Conservation (phyloP, 1,139 yeast genomes). For the Candida frijolesensis region DNA sequence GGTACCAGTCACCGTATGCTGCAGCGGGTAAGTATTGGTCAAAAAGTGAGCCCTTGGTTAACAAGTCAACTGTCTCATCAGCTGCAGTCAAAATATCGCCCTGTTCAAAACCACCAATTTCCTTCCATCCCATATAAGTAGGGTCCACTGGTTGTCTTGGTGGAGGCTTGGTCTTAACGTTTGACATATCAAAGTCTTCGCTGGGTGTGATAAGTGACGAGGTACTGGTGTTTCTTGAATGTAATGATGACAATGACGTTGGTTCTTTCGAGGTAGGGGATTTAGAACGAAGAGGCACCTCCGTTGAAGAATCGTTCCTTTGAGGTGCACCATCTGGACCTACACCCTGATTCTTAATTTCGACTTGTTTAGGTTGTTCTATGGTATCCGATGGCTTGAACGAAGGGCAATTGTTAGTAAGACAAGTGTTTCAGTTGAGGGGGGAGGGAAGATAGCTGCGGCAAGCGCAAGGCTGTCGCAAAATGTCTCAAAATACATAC, state of each 20-base stretch:
- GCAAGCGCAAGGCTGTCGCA: not conserved
- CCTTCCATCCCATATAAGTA: conserved; percentile 88
- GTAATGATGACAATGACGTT: conserved; percentile 2
- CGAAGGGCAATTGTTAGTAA: not conserved
- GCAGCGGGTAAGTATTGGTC: conserved; percentile 71
- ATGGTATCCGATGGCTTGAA: conserved; percentile 15
- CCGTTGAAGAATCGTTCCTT: not conserved
- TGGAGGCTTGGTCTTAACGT: conserved; percentile 41
- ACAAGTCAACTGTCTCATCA: conserved; percentile 70
- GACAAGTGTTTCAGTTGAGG: not conserved
- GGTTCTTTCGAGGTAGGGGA: not conserved
- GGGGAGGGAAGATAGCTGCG: not conserved
- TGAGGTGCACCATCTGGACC: conserved; percentile 11
- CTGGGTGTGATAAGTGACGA: conserved; percentile 23
- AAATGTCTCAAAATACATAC: not conserved
- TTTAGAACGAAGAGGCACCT: not conserved
- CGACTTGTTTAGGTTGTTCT: conserved; percentile 15
- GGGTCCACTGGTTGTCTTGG: conserved; percentile 62
- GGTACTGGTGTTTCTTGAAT: conserved; percentile 3
- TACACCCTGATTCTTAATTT: conserved; percentile 12
- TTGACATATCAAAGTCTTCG: conserved; percentile 37
- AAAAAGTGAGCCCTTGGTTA: conserved; percentile 67
- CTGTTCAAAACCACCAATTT: conserved; percentile 84
- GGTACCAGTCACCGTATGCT: conserved; percentile 95
- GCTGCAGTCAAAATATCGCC: conserved; percentile 64